Evolutionary conservation across 768 basidiomycete species (phyloP), one percentile per base, ranked within the genome.

Genomic region (Podaxis sp.): DNA sequence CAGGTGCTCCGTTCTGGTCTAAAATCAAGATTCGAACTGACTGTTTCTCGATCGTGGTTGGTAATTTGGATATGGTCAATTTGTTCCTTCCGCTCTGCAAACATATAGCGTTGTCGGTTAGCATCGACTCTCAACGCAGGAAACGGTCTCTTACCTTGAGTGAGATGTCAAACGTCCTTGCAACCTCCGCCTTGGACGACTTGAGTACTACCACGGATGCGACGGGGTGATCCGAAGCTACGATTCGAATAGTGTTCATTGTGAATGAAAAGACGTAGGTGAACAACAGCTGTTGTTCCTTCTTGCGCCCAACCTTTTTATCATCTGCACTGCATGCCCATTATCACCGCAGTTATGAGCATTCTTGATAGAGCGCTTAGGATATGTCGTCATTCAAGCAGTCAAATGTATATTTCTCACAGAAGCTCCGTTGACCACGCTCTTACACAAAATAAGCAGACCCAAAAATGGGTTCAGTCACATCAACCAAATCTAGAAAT

Each of bases 171-270:
- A 87, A 85, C 0, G 73, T 74, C 13, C 86, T 80, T 33, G 82
- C 80, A 17, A 88, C 72, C 67, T 88, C 84, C 1, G 86, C 87
- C 63, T 79, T 82, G 60, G 73, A 73, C 8, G 82, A 83, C 69
- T 82, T 84, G 74, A 84, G 85, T 48, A 87, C 75, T 0, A 84
- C 85, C 1, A 85, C 83, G 13, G 83, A 80, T 65, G 83, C 80
- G 65, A 88, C 78, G 1, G 81, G 71, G 59, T 78, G 72, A 0
- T 82, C 78, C 15, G 76, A 68, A 20, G 80, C 81, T 13, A 48
- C 52, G 15, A 62, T 62, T 11, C n/a, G 41, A 30, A 56, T 55
- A 24, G 37, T 52, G 38, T 52, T 53, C 59, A 58, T 56, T 8
- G 3, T n/a, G 13, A n/a, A 15, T 20, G 6, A 22, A 46, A 46